Percentiles rank a stretch among this genome's conserved stretches.
phyloP scores from a whole-genome alignment of 2,329 filamentous ascomycete genomes.

The Alternaria triticimaculans region DNA sequence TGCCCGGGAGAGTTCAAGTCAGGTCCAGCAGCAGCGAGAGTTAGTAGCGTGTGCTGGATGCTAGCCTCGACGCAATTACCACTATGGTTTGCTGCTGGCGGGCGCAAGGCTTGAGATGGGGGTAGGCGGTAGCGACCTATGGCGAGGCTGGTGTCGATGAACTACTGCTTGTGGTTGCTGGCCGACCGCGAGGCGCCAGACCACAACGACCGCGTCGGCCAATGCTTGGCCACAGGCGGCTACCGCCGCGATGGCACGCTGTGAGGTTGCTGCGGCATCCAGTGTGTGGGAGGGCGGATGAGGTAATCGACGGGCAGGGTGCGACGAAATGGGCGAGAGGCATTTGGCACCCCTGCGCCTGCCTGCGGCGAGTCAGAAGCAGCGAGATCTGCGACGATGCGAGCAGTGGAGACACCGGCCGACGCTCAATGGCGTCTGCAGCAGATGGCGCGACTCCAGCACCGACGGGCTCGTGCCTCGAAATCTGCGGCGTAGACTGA shows the following conservation, averaged over 20 bases:
- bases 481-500: conserved; percentile 39
- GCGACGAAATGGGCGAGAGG: conserved; percentile 33
- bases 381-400: conserved; percentile 39
- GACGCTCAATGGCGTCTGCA: conserved; percentile 36
- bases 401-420: conserved; percentile 34
- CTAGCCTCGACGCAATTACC: conserved; percentile 15
- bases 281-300: conserved; percentile 31
- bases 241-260: conserved; percentile 35
- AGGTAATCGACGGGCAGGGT: conserved; percentile 28
- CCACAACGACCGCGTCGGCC: conserved; percentile 29
- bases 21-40: neutral
- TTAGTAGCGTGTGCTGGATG: conserved; percentile 12
- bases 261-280: conserved; percentile 39
- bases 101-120: conserved; percentile 11
- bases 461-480: conserved; percentile 43
- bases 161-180: conserved; percentile 10
- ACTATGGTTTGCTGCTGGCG: conserved; percentile 12
- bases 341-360: conserved; percentile 34
- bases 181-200: conserved; percentile 18
- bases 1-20: conserved; percentile 23
- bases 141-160: conserved; percentile 21
- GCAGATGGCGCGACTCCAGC: conserved; percentile 39
- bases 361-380: conserved; percentile 44
- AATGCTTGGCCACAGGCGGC: conserved; percentile 26
- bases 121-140: conserved; percentile 13